Evolutionary conservation across 2,329 filamentous ascomycete species (phyloP).

Genomic region (Orbilia quercus): DNA sequence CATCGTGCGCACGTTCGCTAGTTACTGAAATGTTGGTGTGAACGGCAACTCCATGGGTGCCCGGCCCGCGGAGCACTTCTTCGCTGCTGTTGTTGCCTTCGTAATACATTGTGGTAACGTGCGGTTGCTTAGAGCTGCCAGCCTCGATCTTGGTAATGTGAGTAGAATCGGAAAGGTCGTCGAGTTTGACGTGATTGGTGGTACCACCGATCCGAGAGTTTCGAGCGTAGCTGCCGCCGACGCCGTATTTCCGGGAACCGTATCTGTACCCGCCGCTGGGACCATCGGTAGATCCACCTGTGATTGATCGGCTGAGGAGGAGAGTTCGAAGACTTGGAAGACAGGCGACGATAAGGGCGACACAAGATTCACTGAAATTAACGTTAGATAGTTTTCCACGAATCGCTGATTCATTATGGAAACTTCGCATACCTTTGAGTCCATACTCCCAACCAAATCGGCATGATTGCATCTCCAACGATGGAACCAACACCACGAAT

Average conservation of each 20-base stretch:
- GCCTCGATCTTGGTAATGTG: conserved; percentile 51
- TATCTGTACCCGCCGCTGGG: conserved; percentile 40
- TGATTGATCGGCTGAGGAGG: conserved; percentile 33
- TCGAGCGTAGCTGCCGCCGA: conserved; percentile 36
- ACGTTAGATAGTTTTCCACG: background rate
- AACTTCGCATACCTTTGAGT: conserved; percentile 49
- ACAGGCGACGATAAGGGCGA: conserved; percentile 53
- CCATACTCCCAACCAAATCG: conserved; percentile 52
- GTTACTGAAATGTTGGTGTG: conserved; percentile 54
- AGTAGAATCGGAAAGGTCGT: conserved; percentile 51
- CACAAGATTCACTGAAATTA: conserved; percentile 38
- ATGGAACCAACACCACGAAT: conserved; percentile 59
- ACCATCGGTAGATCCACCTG: conserved; percentile 36
- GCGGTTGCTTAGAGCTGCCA: conserved; percentile 25
- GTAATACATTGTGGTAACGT: conserved; percentile 45
- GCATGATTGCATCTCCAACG: conserved; percentile 49
- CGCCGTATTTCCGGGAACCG: conserved; percentile 43
- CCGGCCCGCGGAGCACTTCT: conserved; percentile 40
- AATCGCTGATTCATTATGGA: background rate
- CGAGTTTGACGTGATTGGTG: conserved; percentile 43
- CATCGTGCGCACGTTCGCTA: conserved; percentile 29
- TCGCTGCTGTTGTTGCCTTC: conserved; percentile 53
- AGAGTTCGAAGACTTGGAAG: conserved; percentile 52
- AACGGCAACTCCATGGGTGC: conserved; percentile 42
- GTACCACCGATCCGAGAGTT: conserved; percentile 29